Evolutionary conservation across 2,329 filamentous ascomycete species (phyloP), one percentile per base, ranked within the genome.

Genomic region (Chrysoporthe puriensis): DNA sequence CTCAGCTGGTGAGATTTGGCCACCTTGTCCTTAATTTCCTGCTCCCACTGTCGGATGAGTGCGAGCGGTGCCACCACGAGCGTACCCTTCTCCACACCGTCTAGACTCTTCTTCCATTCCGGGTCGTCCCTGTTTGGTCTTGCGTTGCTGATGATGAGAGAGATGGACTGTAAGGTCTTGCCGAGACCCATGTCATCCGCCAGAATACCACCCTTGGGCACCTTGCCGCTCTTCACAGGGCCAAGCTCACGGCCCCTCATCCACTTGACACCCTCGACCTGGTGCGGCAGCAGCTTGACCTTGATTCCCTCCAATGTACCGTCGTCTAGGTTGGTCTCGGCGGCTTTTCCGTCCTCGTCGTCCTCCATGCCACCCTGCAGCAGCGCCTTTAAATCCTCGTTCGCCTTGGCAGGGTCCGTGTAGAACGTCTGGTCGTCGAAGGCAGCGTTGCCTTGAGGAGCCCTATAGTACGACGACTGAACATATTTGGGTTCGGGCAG

Each of bases 141-240:
- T 21, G 88, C 87, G 74, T 98, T 97, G 66, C 86, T 91, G 48
- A 99, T 84, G 54, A 99, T 91, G 43, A 98, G 84, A 1, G 95
- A 90, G 67, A 99, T 92, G 1, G 94, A 93, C 79, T 99, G 96
- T 16, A 99, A 86, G 0, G 96, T 99, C 83, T 99, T 99, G 68
- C 96, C 96, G 16, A 98, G 83, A 72, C 95, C 95, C 95, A 98
- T 96, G 76, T 99, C 96, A 74, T 99, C 96, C 21, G 96, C 96
- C 46, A 99, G 85, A 71, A 99, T 97, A 21, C 96, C 96, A 46
- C 96, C 96, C 73, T 96, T 96, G 42, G 95, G 94, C 11, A 96
- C 86, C 70, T 82, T 87, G 68, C 92, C 92, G 73, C 90, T 91
- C 81, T 96, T 97, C 69, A 92, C 89, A 21, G 89, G 89, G 2